Conservation (phyloP, 257 asterid genomes). For the Scutellaria baicalensis region DNA sequence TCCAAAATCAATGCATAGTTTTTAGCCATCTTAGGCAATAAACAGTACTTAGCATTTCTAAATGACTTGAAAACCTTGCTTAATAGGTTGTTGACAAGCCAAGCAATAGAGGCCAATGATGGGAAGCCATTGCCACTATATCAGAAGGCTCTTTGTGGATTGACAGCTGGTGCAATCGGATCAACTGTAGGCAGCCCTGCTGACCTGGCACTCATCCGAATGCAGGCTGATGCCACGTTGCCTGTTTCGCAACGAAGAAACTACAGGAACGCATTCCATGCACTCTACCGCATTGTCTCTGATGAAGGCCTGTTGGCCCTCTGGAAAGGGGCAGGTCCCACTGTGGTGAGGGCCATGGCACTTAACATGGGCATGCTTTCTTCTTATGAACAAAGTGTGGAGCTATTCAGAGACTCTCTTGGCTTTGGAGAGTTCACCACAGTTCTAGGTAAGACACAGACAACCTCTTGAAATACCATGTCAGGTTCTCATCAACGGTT, state of each 20-base stretch:
- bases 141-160: conserved; percentile 93
- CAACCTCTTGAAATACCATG: not conserved
- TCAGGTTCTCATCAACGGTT: not conserved
- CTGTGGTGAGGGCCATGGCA: conserved; percentile 99
- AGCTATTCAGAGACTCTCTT: conserved; percentile 60
- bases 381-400: conserved; percentile 89
- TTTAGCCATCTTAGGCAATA: too few relatives aligned
- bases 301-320: conserved; percentile 91
- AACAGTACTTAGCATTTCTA: not conserved
- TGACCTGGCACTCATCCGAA: conserved; percentile 91
- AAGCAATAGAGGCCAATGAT: conserved; percentile 88
- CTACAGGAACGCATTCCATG: conserved; percentile 83
- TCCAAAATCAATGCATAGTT: not conserved
- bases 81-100: conserved; percentile 67
- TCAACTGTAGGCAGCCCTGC: conserved; percentile 91
- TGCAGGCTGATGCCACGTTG: conserved; percentile 98
- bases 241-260: conserved; percentile 80
- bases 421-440: conserved; percentile 77
- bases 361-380: conserved; percentile 99
- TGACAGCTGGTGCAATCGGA: conserved; percentile 98
- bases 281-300: conserved; percentile 60
- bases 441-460: conserved; percentile 49
- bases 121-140: conserved; percentile 89
- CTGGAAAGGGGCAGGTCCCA: conserved; percentile 99
- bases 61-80: not conserved